Base-by-base conservation (phyloP, 2,329 filamentous ascomycete genomes). In the Arthrobotrys iridis region DNA sequence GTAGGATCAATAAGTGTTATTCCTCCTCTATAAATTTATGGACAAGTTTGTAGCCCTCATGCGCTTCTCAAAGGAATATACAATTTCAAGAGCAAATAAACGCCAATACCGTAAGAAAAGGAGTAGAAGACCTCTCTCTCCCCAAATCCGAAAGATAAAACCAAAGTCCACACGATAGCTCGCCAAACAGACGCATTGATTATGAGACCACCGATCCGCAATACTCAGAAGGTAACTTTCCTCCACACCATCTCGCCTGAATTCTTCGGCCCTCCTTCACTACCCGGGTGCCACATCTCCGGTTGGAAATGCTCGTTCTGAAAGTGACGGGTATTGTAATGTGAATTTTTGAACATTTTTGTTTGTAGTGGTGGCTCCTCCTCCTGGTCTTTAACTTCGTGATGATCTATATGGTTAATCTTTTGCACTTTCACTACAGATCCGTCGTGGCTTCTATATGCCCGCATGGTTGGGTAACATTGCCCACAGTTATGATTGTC, bases 321-420 rank as follows among this genome's bases (percentile, higher is more conserved):
- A 78, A 88, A 90, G 79, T 91, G 89, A 0, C 88, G 88, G 50
- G 85, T 85, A 78, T 90, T 90, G 82, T 87, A 89, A 64, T 90
- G 87, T 60, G 86, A 88, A 77, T 90, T 89, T 79, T 88, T 88
- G 79, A 90, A 90, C 52, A 63, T 63, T 60, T 60, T 77, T 50
- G 37, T 76, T 64, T 20, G 73, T 60, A 72, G n/a, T 10, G 68
- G 71, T 18, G 58, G 63, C 30, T 40, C 26, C 10, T 37, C 41
- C 5, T 46, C 46, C n/a, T n/a, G n/a, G n/a, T n/a, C n/a, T n/a
- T n/a, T 8, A 20, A 13, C 15, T 26, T 4, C n/a, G 2, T 30
- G 45, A 46, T 37, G 33, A 11, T 20, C 20, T 33, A 11, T 24
- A 8, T 20, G 4, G 2, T 18, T n/a, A 6, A 28, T 4, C 37